Evolutionary conservation across 2,329 filamentous ascomycete genomes (phyloP), one percentile per base, ranked within the genome.

Genomic region (Xylaria sp.): DNA sequence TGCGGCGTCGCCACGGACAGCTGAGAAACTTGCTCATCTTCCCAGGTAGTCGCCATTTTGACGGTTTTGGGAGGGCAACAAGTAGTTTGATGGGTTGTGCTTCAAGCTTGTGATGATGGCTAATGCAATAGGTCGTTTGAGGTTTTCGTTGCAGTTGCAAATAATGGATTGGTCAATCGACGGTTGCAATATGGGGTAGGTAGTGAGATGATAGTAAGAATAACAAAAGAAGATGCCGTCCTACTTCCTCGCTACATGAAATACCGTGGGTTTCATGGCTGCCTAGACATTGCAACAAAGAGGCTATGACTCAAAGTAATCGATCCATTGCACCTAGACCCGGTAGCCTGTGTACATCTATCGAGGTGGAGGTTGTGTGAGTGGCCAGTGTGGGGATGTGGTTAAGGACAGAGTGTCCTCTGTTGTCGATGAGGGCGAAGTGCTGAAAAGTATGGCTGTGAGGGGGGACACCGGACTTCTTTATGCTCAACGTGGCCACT

Each of bases 1-100:
- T 77, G 72, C 38, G 82, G 78, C 14, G 73, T 67, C 60, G 81
- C 78, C 14, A 72, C 70, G 51, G 76, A 50, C 35, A 57, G 19
- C 23, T 61, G 33, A 43, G 67, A 47, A 62, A 77, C 15, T 25
- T 43, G 75, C 73, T 77, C 74, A 63, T 58, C 60, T 63, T 76
- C 70, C 75, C 75, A 78, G 51, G 74, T 75, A 59, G 77, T n/a
- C n/a, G n/a, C 75, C 81, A 83, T 82, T n/a, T 69, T 72, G 65
- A 40, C 35, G 28, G 28, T 31, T 31, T 31, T 31, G n/a, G n/a
- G n/a, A n/a, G n/a, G n/a, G n/a, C n/a, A n/a, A n/a, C n/a, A n/a
- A n/a, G n/a, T n/a, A n/a, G n/a, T n/a, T n/a, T n/a, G n/a, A n/a
- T n/a, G n/a, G n/a, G n/a, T n/a, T n/a, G n/a, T n/a, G n/a, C n/a